A percentile compares a stretch with the other conserved stretches of the same genome.
Evolutionary conservation across 1,284 basidiomycete species (phyloP).

Genomic region (Inonotus hispidus): DNA sequence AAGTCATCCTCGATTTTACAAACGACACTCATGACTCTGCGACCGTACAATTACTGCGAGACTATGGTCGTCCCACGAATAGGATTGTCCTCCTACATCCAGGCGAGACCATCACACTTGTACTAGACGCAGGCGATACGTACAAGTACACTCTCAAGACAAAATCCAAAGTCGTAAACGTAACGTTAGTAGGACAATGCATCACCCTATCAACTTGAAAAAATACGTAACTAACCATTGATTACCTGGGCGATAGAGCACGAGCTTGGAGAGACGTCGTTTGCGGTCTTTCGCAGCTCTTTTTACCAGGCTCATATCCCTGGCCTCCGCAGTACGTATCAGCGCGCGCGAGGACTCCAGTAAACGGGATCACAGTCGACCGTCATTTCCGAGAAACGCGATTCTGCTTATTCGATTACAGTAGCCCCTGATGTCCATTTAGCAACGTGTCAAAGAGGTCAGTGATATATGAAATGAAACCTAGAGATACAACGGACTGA

Average conservation of each 20-base stretch:
- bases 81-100: constrained; percentile 55
- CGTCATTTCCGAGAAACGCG: constrained; percentile 62
- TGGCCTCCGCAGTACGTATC: constrained; percentile 30
- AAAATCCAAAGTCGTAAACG: constrained; percentile 57
- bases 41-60: constrained; percentile 56
- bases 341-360: constrained; percentile 29
- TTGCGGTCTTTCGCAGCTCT: constrained; percentile 56
- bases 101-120: constrained; percentile 55
- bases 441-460: neutral
- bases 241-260: constrained; percentile 36
- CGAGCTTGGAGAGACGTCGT: constrained; percentile 60
- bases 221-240: constrained; percentile 6
- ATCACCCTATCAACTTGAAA: neutral
- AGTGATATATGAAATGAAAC: neutral
- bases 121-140: constrained; percentile 60
- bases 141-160: constrained; percentile 67
- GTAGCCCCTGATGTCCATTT: constrained; percentile 7
- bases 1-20: constrained; percentile 60
- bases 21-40: constrained; percentile 63
- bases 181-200: constrained; percentile 47
- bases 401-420: constrained; percentile 50
- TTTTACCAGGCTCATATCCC: constrained; percentile 33
- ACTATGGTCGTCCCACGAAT: constrained; percentile 53
- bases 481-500: neutral
- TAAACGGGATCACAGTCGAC: constrained; percentile 57